A percentile compares a stretch with the other conserved stretches of the same genome.
Conservation (phyloP, 2,329 filamentous ascomycete genomes). For the Apiospora marii region DNA sequence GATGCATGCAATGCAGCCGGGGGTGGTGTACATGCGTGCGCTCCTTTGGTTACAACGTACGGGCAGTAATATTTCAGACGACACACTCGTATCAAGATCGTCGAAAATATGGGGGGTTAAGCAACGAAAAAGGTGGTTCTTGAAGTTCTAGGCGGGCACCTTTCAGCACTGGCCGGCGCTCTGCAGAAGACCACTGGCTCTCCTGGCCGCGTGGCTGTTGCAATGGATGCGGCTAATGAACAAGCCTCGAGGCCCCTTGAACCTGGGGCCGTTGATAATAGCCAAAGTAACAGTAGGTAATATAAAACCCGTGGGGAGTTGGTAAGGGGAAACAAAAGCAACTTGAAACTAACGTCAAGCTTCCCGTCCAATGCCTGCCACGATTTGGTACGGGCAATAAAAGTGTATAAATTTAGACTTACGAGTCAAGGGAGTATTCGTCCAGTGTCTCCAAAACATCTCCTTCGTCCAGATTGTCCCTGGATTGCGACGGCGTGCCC, state of each 20-base stretch:
- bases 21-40: neutral
- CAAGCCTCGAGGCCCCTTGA: conserved; percentile 7
- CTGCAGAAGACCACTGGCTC: conserved; percentile 8
- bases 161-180: conserved; percentile 15
- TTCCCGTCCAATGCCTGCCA: neutral
- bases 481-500: conserved; percentile 9
- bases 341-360: conserved; percentile 22
- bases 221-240: conserved; percentile 13
- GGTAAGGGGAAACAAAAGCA: conserved; percentile 23
- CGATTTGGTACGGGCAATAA: conserved; percentile 20
- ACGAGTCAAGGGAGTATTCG: conserved; percentile 45
- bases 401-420: conserved; percentile 34
- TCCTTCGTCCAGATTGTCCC: conserved; percentile 7
- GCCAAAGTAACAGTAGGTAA: conserved; percentile 1
- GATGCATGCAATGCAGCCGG: neutral
- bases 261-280: conserved; percentile 7
- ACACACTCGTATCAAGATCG: conserved; percentile 13
- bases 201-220: conserved; percentile 13
- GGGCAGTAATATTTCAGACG: conserved; percentile 6
- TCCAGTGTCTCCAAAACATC: conserved; percentile 24
- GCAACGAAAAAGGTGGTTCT: conserved; percentile 13
- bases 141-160: conserved; percentile 1
- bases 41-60: neutral
- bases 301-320: conserved; percentile 14
- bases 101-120: conserved; percentile 16